Evolutionary conservation across 2,329 filamentous ascomycete species (phyloP).

Genomic region (Dendrostoma leiphaemia): DNA sequence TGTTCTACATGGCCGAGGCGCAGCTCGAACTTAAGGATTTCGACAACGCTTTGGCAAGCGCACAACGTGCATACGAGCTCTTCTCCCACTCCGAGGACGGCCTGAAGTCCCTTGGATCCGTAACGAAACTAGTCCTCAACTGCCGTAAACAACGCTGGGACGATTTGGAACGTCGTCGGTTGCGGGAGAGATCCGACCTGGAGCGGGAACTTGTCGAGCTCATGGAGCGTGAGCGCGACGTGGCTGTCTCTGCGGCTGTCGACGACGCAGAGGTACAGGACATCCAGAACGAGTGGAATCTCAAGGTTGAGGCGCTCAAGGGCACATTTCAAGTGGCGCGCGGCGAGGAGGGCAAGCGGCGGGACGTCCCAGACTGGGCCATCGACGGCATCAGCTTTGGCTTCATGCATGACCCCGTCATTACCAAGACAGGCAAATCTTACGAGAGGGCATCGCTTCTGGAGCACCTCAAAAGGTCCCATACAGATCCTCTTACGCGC

Average conservation of each 20-base stretch:
- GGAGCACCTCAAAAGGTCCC: conserved; percentile 75
- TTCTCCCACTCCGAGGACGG: conserved; percentile 60
- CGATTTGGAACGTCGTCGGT: conserved; percentile 61
- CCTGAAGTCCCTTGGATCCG: conserved; percentile 61
- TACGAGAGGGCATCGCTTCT: conserved; percentile 86
- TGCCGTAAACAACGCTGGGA: conserved; percentile 90
- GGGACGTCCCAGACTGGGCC: conserved; percentile 71
- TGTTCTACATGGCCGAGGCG: conserved; percentile 80
- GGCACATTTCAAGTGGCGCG: conserved; percentile 53
- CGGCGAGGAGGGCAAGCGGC: conserved; percentile 39
- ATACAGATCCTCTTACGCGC: conserved; percentile 80
- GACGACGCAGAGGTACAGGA: conserved; percentile 48
- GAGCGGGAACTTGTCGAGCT: conserved; percentile 57
- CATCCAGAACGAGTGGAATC: conserved; percentile 44
- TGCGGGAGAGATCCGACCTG: conserved; percentile 54
- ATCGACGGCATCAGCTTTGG: conserved; percentile 75
- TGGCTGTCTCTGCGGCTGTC: conserved; percentile 35
- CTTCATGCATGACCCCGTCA: conserved; percentile 70
- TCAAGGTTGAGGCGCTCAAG: conserved; percentile 43
- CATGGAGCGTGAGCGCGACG: conserved; percentile 47
- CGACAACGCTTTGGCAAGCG: conserved; percentile 69
- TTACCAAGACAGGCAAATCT: conserved; percentile 83
- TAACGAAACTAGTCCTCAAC: conserved; percentile 71
- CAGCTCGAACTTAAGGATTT: conserved; percentile 71
- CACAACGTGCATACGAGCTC: conserved; percentile 69